Evolutionary conservation across 352 stramenopile species (phyloP).

Genomic region (Globisporangium sylvaticum): DNA sequence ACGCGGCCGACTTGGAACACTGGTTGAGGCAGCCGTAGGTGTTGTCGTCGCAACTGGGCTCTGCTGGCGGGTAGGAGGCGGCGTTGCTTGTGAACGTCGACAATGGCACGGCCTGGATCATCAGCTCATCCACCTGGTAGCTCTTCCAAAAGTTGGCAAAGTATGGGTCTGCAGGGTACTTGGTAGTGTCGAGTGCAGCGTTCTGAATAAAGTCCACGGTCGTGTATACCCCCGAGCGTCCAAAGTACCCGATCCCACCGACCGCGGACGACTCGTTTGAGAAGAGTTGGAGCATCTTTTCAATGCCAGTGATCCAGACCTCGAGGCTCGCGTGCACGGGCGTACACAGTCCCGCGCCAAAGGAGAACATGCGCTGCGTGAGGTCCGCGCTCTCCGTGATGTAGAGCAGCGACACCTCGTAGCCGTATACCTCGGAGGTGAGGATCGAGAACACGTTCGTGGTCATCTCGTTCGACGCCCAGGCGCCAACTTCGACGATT

Average conservation of each 20-base stretch:
- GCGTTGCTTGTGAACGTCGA: background rate
- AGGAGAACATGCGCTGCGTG: slow-evolving; percentile 33
- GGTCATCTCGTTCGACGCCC: slow-evolving; percentile 24
- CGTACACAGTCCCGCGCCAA: slow-evolving; percentile 19
- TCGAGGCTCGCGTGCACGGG: slow-evolving; percentile 37
- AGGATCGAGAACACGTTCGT: slow-evolving; percentile 31
- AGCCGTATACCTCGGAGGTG: slow-evolving; percentile 20
- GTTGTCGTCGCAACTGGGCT: slow-evolving; percentile 19
- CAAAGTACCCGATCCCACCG: slow-evolving; percentile 26
- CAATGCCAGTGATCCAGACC: slow-evolving; percentile 23
- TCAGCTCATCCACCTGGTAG: slow-evolving; percentile 23
- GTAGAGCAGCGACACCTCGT: slow-evolving; percentile 16
- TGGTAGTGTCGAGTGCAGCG: slow-evolving; percentile 10
- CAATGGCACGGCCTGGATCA: slow-evolving; percentile 21
- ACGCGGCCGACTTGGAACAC: slow-evolving; percentile 27
- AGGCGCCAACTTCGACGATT: slow-evolving; percentile 23
- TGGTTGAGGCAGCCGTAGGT: slow-evolving; percentile 28
- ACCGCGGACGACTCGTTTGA: slow-evolving; percentile 25
- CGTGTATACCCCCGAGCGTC: slow-evolving; percentile 36
- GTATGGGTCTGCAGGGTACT: slow-evolving; percentile 14
- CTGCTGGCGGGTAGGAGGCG: slow-evolving; percentile 19
- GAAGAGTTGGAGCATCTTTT: slow-evolving; percentile 15
- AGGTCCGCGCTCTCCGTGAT: background rate
- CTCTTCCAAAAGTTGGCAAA: slow-evolving; percentile 40
- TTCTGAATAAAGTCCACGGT: slow-evolving; percentile 29